These are phyloP conservation scores for Canavalia gladiata DNA, from an alignment of 306 rosid genomes.

Conservation along the genomic window DNA sequence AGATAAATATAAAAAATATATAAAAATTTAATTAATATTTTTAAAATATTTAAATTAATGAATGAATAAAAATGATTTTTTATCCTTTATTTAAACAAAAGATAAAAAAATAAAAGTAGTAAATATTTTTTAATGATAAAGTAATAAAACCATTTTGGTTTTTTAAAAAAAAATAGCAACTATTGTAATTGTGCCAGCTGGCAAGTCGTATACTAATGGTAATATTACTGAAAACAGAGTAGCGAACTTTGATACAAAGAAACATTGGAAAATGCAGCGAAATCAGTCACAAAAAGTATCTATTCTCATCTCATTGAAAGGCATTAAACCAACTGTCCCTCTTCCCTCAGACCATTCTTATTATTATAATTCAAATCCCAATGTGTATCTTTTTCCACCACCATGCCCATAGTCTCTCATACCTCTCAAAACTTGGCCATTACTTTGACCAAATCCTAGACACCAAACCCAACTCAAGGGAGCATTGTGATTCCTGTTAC, in stretches of 20 bases:
- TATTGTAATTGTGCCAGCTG: conserved; percentile 22
- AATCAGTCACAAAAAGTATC: conserved; percentile 55
- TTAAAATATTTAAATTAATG: no score
- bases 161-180: no score
- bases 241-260: conserved; percentile 42
- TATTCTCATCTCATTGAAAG: conserved; percentile 48
- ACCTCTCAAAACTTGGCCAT: conserved; percentile 29
- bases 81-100: no score
- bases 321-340: conserved; percentile 52
- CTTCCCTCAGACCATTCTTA: conserved; percentile 41
- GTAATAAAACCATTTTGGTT: no score
- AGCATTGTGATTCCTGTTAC: conserved; percentile 18
- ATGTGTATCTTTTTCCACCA: conserved; percentile 56
- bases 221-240: conserved; percentile 24
- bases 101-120: no score
- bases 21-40: no score
- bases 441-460: conserved; percentile 38
- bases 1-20: no score
- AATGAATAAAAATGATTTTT: no score
- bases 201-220: background rate
- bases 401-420: background rate
- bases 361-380: conserved; percentile 66
- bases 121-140: no score
- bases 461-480: conserved; percentile 22
- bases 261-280: conserved; percentile 60